Evolutionary conservation across 768 basidiomycete genomes (phyloP), one percentile per base, ranked within the genome.

Genomic region (Nevesoporus exiguus): DNA sequence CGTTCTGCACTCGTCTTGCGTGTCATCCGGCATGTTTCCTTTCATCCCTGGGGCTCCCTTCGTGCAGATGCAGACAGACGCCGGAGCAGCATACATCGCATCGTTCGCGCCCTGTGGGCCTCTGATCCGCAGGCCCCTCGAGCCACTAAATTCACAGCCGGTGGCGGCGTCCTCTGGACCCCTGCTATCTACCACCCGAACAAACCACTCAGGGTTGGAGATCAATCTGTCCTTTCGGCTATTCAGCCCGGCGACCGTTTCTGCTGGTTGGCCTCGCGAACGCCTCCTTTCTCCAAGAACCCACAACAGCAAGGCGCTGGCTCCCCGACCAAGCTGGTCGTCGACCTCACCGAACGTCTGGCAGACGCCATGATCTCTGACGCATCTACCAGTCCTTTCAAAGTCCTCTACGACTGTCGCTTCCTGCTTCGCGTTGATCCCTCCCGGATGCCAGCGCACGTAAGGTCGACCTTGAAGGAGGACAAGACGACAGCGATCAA

Each of bases 21-120:
- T 30, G 73, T 85, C 27, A 71, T 90, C 48, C 88, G 89, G 14
- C 87, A 83, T 61, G 72, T 84, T 39, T 92, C 90, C 0, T 84
- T 82, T 42, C 74, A 80, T 36, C 85, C 88, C 3, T 93, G 91
- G 91, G 91, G 91, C 5, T 82, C 82, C 44, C 62, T 78, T 17
- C 78, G 74, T 8, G 80, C 90, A 2, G 84, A 90, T 58, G 81
- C 77, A 2, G 70, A 78, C 54, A 78, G 90, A 31, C 77, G 81
- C 9, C 66, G 63, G 37, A 57, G 52, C 7, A 78, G 77, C 47
- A 65, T 87, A 27, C 57, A 71, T 2, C 75, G 74, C 34, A 81
- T 91, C 52, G 64, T 79, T 19, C 46, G 67, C 13, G 71, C 70
- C 7, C 56, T 91, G 7, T 88, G 82, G 80, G 46, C 63, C 4